Evolutionary conservation across 495 filamentous ascomycete genomes (phyloP), one percentile per base, ranked within the genome.

Genomic region (Pyronema omphalodes): DNA sequence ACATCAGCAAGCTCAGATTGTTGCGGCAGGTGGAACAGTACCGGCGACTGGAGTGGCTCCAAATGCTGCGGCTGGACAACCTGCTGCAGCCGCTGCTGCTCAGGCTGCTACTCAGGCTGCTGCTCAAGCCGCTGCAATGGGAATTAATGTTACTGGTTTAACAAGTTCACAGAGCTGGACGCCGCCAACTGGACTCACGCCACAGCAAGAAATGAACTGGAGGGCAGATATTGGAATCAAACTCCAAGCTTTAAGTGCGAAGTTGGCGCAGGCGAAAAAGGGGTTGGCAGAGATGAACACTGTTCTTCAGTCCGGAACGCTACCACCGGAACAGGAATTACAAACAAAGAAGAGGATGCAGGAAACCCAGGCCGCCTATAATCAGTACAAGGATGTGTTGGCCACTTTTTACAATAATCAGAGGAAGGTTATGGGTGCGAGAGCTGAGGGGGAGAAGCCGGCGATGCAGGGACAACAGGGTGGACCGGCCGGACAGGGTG

Each of bases 361-460:
- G 1, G 61, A 64, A 11, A 39, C 53, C 23, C 61, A 53, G 1
- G 19, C 17, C 29, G 47, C 44, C 39, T 60, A 53, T 15, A 53
- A 65, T 9, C 61, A 60, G 23, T 64, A 50, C 18, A 65, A 60
- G 45, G 58, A 64, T 4, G 44, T 58, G 6, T 52, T 64, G 41
- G 56, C 43, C 19, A 60, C 61, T 34, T 63, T 65, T 53, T 55
- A 54, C 11, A 19, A 46, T 9, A 58, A 64, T 55, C 62, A 65
- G 50, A 63, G 61, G 58, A 44, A 58, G 49, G 23, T 29, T 29
- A 29, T 29, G 23, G 23, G 23, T 29, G 23, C 23, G 23, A 29
- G 23, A 29, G 5, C 23, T 29, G 23, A 29, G 23, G 23, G 23
- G 23, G 23, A 29, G 23, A 29, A 29, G 5, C 23, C 23, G 23